Percentiles rank a stretch among this genome's conserved stretches.
These are phyloP conservation scores for Fusarium sublunatum DNA, from an alignment of 2,329 filamentous ascomycete species.

Conservation along the genomic window DNA sequence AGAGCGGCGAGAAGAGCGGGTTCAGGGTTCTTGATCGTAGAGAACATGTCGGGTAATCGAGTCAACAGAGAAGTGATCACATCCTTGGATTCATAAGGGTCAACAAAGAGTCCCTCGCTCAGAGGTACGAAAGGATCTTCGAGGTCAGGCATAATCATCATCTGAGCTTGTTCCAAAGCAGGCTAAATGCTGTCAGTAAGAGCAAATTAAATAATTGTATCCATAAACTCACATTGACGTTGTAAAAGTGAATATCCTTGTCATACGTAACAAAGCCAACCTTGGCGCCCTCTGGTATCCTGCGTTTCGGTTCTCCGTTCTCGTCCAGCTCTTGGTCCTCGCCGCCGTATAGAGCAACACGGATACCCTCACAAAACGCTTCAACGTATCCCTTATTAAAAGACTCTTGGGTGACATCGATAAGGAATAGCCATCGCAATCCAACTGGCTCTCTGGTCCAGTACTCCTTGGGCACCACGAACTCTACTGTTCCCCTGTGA, in stretches of 20 bases:
- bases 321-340: slow-evolving; percentile 63
- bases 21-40: slow-evolving; percentile 88
- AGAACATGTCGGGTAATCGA: slow-evolving; percentile 86
- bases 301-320: slow-evolving; percentile 63
- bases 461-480: slow-evolving; percentile 97
- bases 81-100: slow-evolving; percentile 87
- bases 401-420: slow-evolving; percentile 93
- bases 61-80: slow-evolving; percentile 90
- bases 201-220: not conserved
- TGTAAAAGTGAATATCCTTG: slow-evolving; percentile 98
- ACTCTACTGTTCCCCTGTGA: slow-evolving; percentile 92
- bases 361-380: slow-evolving; percentile 89
- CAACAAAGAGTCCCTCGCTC: slow-evolving; percentile 91
- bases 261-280: slow-evolving; percentile 97
- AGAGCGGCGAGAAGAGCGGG: slow-evolving; percentile 87
- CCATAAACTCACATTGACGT: slow-evolving; percentile 75
- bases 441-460: slow-evolving; percentile 95
- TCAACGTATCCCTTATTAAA: slow-evolving; percentile 91
- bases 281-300: slow-evolving; percentile 81
- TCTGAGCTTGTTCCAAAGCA: slow-evolving; percentile 86
- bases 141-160: slow-evolving; percentile 98
- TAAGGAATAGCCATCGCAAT: slow-evolving; percentile 87
- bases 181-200: slow-evolving; percentile 60
- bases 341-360: slow-evolving; percentile 83
- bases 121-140: slow-evolving; percentile 96